phyloP scores from a whole-genome alignment of 1,284 basidiomycete genomes.

The Trichosporon ovoides region DNA sequence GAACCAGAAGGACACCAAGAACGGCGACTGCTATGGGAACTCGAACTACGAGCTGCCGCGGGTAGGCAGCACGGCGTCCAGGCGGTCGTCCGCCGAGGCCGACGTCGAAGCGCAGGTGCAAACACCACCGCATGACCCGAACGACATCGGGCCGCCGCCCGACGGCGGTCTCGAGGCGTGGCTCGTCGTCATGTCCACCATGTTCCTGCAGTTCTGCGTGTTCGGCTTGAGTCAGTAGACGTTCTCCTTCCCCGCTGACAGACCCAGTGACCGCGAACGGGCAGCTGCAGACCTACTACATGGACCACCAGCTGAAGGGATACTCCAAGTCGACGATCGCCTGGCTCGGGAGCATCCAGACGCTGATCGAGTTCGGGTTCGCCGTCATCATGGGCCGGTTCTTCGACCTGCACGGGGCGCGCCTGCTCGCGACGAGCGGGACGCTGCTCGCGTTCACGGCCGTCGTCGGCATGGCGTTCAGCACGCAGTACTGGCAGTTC shows the following conservation, averaged over 20 bases:
- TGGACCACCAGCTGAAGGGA: slow-evolving; percentile 32
- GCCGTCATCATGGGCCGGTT: slow-evolving; percentile 38
- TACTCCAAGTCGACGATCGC: slow-evolving; percentile 38
- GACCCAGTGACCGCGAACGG: slow-evolving; percentile 38
- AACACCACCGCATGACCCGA: slow-evolving; percentile 11
- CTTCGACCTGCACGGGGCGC: slow-evolving; percentile 43
- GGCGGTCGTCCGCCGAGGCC: neutral
- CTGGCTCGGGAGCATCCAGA: slow-evolving; percentile 41
- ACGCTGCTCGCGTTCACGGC: slow-evolving; percentile 28
- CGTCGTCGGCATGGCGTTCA: slow-evolving; percentile 42
- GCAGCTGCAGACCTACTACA: slow-evolving; percentile 39
- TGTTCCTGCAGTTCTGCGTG: slow-evolving; percentile 39
- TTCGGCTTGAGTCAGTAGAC: slow-evolving; percentile 40
- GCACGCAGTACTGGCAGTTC: slow-evolving; percentile 44
- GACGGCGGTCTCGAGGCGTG: slow-evolving; percentile 46
- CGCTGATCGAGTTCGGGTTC: slow-evolving; percentile 33
- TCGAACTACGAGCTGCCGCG: neutral
- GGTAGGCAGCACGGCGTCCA: neutral
- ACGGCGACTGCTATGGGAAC: neutral
- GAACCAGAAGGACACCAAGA: neutral
- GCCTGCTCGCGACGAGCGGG: slow-evolving; percentile 27
- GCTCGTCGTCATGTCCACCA: slow-evolving; percentile 35
- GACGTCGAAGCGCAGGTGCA: slow-evolving; percentile 4
- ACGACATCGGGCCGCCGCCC: slow-evolving; percentile 38
- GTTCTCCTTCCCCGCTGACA: neutral